phyloP scores from a whole-genome alignment of 495 filamentous ascomycete genomes.

The Neurospora sp. region DNA sequence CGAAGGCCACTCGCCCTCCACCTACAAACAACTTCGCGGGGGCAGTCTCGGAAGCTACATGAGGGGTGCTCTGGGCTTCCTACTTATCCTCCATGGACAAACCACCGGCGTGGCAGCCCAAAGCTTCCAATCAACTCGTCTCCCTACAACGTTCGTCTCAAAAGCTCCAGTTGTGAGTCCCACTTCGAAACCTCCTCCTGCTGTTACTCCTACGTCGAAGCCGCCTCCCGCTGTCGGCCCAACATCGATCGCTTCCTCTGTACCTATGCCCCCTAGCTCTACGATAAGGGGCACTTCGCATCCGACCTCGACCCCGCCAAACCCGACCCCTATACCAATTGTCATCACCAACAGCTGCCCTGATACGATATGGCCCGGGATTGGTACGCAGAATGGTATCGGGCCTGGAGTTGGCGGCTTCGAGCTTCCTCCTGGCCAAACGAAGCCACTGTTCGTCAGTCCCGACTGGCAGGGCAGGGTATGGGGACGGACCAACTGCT shows the following conservation, averaged over 20 bases:
- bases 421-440: slow-evolving; percentile 42
- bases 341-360: slow-evolving; percentile 56
- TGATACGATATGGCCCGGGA: slow-evolving; percentile 61
- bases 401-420: slow-evolving; percentile 55
- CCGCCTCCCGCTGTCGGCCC: not conserved
- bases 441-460: slow-evolving; percentile 45
- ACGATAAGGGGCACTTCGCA: not conserved
- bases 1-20: not conserved
- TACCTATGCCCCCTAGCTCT: not conserved
- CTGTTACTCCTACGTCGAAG: not conserved
- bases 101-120: not conserved
- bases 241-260: not conserved
- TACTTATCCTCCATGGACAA: not conserved
- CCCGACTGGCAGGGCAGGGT: slow-evolving; percentile 68
- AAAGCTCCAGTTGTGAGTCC: not conserved
- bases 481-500: slow-evolving; percentile 78
- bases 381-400: slow-evolving; percentile 56
- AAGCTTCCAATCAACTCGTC: not conserved
- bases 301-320: slow-evolving; percentile 2
- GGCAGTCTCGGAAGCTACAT: not conserved
- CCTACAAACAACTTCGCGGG: not conserved
- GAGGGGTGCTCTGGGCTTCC: not conserved
- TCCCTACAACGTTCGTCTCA: not conserved
- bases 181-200: not conserved
- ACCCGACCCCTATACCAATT: slow-evolving; percentile 33